phyloP scores from a whole-genome alignment of 768 basidiomycete species.

The Leccinum disarticulatum region DNA sequence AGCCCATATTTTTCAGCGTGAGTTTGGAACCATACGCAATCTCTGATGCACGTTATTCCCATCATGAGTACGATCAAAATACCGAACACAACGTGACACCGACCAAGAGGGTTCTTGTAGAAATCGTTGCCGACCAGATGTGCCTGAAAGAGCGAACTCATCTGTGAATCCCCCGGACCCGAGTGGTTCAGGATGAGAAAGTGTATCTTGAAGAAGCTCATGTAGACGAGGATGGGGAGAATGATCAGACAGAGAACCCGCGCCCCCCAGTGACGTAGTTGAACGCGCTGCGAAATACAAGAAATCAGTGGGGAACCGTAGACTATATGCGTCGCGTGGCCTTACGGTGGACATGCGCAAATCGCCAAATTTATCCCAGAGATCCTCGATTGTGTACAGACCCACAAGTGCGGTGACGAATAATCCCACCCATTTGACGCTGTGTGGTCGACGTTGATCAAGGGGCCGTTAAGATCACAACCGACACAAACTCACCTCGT shows the following conservation, averaged over 20 bases:
- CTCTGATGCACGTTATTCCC: conserved; percentile 44
- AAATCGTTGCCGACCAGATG: conserved; percentile 95
- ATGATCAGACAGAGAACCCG: conserved; percentile 83
- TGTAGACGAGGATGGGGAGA: conserved; percentile 89
- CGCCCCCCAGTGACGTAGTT: conserved; percentile 89
- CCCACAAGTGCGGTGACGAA: conserved; percentile 96
- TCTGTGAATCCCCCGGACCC: conserved; percentile 96
- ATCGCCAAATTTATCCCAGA: conserved; percentile 99
- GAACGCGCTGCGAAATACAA: conserved; percentile 60
- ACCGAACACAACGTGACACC: conserved; percentile 15
- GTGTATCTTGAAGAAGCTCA: conserved; percentile 93
- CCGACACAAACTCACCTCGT: conserved; percentile 56
- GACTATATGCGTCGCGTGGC: conserved; percentile 11
- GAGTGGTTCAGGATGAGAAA: conserved; percentile 93
- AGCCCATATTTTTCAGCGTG: conserved; percentile 96
- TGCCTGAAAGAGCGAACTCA: conserved; percentile 98
- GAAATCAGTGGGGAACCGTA: conserved; percentile 11
- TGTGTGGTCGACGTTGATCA: conserved; percentile 30
- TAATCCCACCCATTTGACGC: conserved; percentile 94
- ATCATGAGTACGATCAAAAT: conserved; percentile 1
- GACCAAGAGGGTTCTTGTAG: conserved; percentile 83
- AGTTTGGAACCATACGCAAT: conserved; percentile 87
- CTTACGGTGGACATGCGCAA: conserved; percentile 85
- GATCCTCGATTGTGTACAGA: conserved; percentile 93
- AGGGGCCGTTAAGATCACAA: neutral